Conservation (phyloP, 2,329 filamentous ascomycete genomes). For the Penicillium frequentans region DNA sequence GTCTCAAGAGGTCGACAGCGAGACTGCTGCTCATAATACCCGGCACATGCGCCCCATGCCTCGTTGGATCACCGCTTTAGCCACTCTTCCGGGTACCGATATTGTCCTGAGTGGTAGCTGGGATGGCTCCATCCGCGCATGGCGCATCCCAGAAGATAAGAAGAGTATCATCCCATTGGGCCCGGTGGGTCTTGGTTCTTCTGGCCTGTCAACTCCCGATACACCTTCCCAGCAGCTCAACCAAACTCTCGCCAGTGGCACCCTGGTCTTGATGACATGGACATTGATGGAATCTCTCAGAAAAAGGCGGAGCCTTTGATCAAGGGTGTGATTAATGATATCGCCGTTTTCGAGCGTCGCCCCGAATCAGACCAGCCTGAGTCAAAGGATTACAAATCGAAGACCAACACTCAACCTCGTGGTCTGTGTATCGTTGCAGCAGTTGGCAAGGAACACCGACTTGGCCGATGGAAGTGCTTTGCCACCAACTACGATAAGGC, state of each 20-base stretch:
- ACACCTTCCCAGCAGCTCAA: constrained; percentile 36
- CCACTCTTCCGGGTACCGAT: constrained; percentile 85
- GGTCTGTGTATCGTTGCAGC: constrained; percentile 84
- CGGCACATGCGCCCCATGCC: constrained; percentile 61
- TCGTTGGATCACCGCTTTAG: constrained; percentile 86
- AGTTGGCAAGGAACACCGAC: constrained; percentile 78
- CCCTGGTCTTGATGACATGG: constrained; percentile 27
- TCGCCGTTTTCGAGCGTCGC: constrained; percentile 82
- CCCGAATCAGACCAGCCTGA: constrained; percentile 24
- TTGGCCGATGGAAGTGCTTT: constrained; percentile 74
- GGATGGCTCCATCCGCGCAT: constrained; percentile 84
- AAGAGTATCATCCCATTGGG: constrained; percentile 72
- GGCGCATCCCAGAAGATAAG: constrained; percentile 83
- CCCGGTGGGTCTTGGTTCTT: constrained; percentile 53
- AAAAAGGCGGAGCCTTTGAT: constrained; percentile 44
- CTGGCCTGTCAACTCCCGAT: constrained; percentile 17
- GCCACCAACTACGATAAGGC: constrained; percentile 39
- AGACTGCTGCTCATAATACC: constrained; percentile 48
- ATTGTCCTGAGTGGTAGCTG: constrained; percentile 89
- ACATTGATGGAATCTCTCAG: constrained; percentile 19
- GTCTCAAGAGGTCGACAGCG: constrained; percentile 69
- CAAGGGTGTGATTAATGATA: constrained; percentile 81
- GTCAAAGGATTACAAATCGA: constrained; percentile 18
- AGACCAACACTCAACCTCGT: constrained; percentile 44
- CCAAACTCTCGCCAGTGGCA: constrained; percentile 32